Evolutionary conservation across 768 basidiomycete species (phyloP), one percentile per base, ranked within the genome.

Genomic region (Neoboletus magnificus): DNA sequence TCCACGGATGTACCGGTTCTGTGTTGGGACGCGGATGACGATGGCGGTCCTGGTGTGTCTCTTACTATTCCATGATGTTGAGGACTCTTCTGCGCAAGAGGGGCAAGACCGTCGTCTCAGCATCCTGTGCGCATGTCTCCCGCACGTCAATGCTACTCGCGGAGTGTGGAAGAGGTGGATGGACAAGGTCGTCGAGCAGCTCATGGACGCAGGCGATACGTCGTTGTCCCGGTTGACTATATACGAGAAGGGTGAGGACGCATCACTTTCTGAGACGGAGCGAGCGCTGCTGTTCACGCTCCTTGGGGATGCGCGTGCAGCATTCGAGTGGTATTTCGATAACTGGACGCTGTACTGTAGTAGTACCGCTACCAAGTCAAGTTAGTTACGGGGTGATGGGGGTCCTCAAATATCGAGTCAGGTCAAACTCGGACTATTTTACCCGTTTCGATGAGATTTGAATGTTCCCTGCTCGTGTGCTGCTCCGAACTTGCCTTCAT

Each of bases 341-440:
- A 39, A 35, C 45, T 54, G 62, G 61, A 23, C 20, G 13, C 49
- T 46, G 52, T 59, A 59, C 40, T 25, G 30, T 62, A n/a, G 30
- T 62, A n/a, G 37, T 50, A 39, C n/a, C 6, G 36, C 12, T 23
- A 40, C 12, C 37, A 32, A 20, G 12, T 3, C 12, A 42, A 22
- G 3, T 5, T 15, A 50, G 4, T 20, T 22, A 44, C 5, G 61
- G 56, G 54, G 66, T 68, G 65, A 57, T 22, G 47, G 29, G 67
- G 67, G 67, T 68, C 67, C 57, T 50, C 8, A 1, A n/a, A 22
- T 11, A 9, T 58, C 60, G 66, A 63, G 64, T 68, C 66, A 67
- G 30, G 32, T 18, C 35, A 5, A 27, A 29, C 27, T 30, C 29
- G 43, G 48, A 39, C 40, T 56, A 62, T 55, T 58, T 55, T 50